A percentile compares a stretch with the other conserved stretches of the same genome.
Evolutionary conservation across 495 filamentous ascomycete species (phyloP).

Genomic region (Penicillium roqueforti): DNA sequence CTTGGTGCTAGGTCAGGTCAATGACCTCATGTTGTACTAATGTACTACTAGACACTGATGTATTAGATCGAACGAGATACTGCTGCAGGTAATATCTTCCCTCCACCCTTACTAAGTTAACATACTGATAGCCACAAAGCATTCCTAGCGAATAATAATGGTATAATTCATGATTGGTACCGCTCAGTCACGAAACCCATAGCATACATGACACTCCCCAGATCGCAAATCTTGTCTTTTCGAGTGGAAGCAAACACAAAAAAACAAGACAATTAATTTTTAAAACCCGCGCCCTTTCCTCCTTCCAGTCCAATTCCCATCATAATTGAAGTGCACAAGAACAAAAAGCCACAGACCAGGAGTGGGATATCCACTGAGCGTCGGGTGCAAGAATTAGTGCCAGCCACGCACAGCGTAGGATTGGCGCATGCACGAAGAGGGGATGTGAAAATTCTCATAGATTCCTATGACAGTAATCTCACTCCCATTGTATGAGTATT

Average conservation of each 20-base stretch:
- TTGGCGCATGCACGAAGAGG: conserved; percentile 24
- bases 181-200: not conserved
- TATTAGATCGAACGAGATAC: not conserved
- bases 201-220: conserved; percentile 6
- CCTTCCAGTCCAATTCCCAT: not conserved
- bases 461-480: conserved; percentile 2
- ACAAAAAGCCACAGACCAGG: not conserved
- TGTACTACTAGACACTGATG: too few relatives aligned
- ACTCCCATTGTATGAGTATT: not conserved
- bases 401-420: conserved; percentile 23
- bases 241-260: not conserved
- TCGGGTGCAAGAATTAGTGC: conserved; percentile 13
- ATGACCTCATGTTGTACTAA: not conserved
- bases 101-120: too few relatives aligned
- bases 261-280: conserved; percentile 4
- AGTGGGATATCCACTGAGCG: conserved; percentile 3
- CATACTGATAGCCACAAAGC: not conserved
- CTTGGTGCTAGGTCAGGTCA: not conserved
- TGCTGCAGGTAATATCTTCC: too few relatives aligned
- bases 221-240: conserved; percentile 11
- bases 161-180: conserved; percentile 4
- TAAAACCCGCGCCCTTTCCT: not conserved
- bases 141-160: not conserved
- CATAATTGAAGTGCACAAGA: not conserved
- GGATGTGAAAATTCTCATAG: conserved; percentile 14